Conservation (phyloP, 352 stramenopile species). For the Phytophthora cryptogea region DNA sequence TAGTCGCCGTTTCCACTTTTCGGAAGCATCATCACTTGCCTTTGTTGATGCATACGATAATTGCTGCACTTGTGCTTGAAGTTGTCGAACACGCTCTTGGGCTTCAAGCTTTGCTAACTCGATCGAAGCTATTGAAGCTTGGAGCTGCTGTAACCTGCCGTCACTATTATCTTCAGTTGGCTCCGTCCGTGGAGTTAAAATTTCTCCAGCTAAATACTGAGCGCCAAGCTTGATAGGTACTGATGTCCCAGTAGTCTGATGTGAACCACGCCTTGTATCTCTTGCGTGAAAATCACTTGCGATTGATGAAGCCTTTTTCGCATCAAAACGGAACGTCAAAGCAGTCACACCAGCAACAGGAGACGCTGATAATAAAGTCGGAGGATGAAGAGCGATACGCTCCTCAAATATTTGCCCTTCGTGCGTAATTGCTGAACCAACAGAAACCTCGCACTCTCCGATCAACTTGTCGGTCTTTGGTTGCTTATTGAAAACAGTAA, state of each 20-base stretch:
- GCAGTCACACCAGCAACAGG: constrained; percentile 44
- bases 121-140: constrained; percentile 27
- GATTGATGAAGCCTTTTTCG: constrained; percentile 37
- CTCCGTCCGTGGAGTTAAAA: constrained; percentile 20
- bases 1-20: constrained; percentile 59
- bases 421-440: constrained; percentile 68
- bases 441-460: constrained; percentile 74
- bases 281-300: not conserved
- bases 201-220: constrained; percentile 35
- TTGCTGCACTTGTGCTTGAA: constrained; percentile 56
- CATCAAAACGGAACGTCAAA: constrained; percentile 66
- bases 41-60: constrained; percentile 17
- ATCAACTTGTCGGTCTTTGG: constrained; percentile 68
- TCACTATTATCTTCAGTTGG: constrained; percentile 15
- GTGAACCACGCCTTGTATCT: not conserved
- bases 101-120: constrained; percentile 52
- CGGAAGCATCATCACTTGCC: constrained; percentile 35
- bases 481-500: constrained; percentile 78
- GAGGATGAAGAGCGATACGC: constrained; percentile 51
- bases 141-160: constrained; percentile 27
- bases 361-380: constrained; percentile 17
- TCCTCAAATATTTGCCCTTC: constrained; percentile 80
- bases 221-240: constrained; percentile 30
- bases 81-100: constrained; percentile 48
- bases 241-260: constrained; percentile 10